phyloP scores from a whole-genome alignment of 2,329 filamentous ascomycete species.

The Erysiphe pulchra region DNA sequence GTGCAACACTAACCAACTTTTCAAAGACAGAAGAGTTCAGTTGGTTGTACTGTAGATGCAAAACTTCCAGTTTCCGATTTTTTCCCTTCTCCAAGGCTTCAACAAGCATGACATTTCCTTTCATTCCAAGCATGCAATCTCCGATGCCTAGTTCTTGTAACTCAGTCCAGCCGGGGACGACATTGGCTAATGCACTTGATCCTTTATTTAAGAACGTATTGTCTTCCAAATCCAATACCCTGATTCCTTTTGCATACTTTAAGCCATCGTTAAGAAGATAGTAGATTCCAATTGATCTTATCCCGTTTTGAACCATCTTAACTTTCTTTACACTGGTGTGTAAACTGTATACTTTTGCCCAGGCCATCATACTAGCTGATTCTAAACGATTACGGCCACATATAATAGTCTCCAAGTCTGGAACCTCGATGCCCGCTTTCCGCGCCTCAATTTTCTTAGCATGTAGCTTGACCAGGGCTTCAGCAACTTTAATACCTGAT shows the following conservation, averaged over 20 bases:
- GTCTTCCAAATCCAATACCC: constrained; percentile 76
- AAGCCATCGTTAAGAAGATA: constrained; percentile 59
- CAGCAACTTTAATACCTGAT: constrained; percentile 68
- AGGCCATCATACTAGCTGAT: constrained; percentile 86
- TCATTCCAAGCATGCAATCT: constrained; percentile 60
- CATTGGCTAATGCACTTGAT: constrained; percentile 50
- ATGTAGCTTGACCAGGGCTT: constrained; percentile 63
- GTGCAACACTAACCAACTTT: constrained; percentile 41
- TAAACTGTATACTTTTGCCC: constrained; percentile 67
- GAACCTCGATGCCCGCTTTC: constrained; percentile 44
- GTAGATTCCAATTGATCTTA: constrained; percentile 76
- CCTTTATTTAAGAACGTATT: constrained; percentile 82
- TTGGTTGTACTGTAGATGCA: constrained; percentile 85
- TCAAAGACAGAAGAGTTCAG: constrained; percentile 56
- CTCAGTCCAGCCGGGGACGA: constrained; percentile 46
- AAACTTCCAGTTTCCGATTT: constrained; percentile 54
- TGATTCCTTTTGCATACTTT: constrained; percentile 37
- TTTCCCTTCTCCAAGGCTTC: constrained; percentile 46
- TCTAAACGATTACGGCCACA: constrained; percentile 91
- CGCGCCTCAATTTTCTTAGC: constrained; percentile 59
- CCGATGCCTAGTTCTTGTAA: constrained; percentile 69
- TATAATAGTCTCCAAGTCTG: constrained; percentile 81
- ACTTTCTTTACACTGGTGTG: constrained; percentile 62
- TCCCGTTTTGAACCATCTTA: constrained; percentile 97
- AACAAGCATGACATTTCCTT: constrained; percentile 51